Base-by-base conservation (phyloP, 768 basidiomycete genomes). In the Mycena capillaripes region DNA sequence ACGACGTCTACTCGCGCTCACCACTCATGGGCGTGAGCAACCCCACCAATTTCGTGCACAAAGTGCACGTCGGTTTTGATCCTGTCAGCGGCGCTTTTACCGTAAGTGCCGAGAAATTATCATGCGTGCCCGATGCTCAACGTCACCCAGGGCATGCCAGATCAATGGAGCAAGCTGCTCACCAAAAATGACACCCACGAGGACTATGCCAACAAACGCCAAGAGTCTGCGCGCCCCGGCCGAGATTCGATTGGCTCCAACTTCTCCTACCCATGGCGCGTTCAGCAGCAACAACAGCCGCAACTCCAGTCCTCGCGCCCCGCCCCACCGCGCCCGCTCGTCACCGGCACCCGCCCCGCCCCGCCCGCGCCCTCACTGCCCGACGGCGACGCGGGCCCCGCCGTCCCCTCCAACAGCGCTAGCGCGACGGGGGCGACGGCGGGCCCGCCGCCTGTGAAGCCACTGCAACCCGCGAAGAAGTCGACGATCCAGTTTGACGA, bases 21-120 rank as follows among this genome's bases (percentile, higher is more conserved):
- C 96, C 97, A 4, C 86, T 97, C 59, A 95, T 97, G 92, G 96
- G 97, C 30, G 95, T 97, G 53, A 93, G 93, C 80, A 94, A 93
- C 76, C 97, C 97, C 0, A 98, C 97, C 10, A 97, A 99, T 82
- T 99, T 99, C 79, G 96, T 98, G 0, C 97, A 99, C 85, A 97
- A 98, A 80, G 97, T 99, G 3, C 97, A 99, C 82, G 97, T 99
- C 66, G 97, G 97, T 3, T 98, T 97, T 77, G 97, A 99, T 83
- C 95, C 97, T 2, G 86, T 95, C 52, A 93, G 94, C 48, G 97
- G 97, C 16, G 96, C 92, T 17, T 99, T 99, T 82, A 98, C 25
- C 11, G 12, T 21, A 21, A 12, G 3, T 36, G 29, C 29, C 25
- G 50, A 23, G 23, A 14, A 11, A 23, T 7, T 48, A 23, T 21